Base-by-base conservation (phyloP, 345 rosid genomes). In the Salix udensis region DNA sequence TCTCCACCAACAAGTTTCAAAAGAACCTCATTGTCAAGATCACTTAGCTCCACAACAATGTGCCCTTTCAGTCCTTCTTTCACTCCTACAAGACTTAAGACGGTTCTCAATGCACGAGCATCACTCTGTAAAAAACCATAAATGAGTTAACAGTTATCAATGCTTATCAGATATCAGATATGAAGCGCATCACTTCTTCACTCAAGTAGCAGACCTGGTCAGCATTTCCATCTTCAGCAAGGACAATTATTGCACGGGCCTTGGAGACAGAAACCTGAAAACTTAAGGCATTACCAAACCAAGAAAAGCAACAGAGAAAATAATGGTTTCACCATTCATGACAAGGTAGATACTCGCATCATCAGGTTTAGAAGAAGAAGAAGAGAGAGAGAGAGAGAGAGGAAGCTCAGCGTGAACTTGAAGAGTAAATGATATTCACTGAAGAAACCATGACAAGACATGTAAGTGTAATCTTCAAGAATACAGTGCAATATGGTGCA, bases 1-100 rank as follows among this genome's bases (percentile, higher is more conserved):
- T 88, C 92, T 14, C 91, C 91, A 14, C 95, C 92, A 71, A 91
- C 95, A 80, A 91, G 95, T 83, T 91, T 91, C 74, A 91, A 91
- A 8, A 91, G 88, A 78, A 91, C 86, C 86, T 91, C 95, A 77
- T 89, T 91, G 82, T 91, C 91, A 26, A 91, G 91, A 83, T 91
- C 95, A 65, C 92, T 87, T 73, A 91, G 84, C 85, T 91, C 95
- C 70, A 91, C 92, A 62, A 91, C 89, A 65, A 91, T 91, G 76
- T 91, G 95, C 65, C 92, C 95, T 84, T 81, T 84, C 66, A 89
- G 82, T 70, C 95, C 91, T 82, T 91, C 91, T 81, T 89, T 91
- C 40, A 91, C 90, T 65, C 92, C 95, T 18, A 92, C 88, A 65
- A 91, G 83, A 84, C 95, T 91, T 82, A 88, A 80, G 73, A 91